These are phyloP conservation scores for Lentinula lateritia DNA, from an alignment of 768 basidiomycete species.

Conservation along the genomic window DNA sequence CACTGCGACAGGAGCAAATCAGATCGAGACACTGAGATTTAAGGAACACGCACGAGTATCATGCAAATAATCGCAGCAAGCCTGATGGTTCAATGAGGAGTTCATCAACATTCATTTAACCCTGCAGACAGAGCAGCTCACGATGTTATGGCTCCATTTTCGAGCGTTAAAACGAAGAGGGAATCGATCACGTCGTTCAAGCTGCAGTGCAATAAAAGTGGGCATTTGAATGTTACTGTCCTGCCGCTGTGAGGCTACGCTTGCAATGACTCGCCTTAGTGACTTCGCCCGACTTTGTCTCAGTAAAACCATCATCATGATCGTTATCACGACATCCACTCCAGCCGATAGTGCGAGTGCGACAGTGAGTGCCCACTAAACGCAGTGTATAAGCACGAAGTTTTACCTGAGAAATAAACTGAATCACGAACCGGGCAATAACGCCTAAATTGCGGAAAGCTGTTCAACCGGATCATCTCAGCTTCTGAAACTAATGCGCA, in stretches of 20 bases:
- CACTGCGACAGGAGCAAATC: not conserved
- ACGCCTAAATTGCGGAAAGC: not conserved
- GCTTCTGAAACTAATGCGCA: not conserved
- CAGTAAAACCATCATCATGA: not conserved
- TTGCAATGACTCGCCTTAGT: not conserved
- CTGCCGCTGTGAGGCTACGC: not conserved
- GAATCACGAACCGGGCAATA: not conserved
- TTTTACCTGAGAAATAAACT: not conserved
- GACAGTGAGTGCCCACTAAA: not conserved
- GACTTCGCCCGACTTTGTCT: not conserved
- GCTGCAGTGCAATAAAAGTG: not conserved
- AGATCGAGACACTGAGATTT: not conserved
- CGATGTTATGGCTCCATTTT: not conserved
- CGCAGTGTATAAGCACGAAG: not conserved
- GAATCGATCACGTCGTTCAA: not conserved
- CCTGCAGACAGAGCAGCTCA: not conserved
- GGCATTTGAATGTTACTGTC: no score
- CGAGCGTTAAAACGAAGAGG: not conserved
- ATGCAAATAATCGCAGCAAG: not conserved
- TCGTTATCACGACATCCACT: not conserved
- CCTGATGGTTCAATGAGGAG: not conserved
- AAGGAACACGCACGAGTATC: not conserved
- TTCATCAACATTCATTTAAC: no score
- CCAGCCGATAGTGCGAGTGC: not conserved
- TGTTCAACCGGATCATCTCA: not conserved